These are phyloP conservation scores for Trichoderma sp. DNA, from an alignment of 2,329 filamentous ascomycete genomes.

Conservation along the genomic window DNA sequence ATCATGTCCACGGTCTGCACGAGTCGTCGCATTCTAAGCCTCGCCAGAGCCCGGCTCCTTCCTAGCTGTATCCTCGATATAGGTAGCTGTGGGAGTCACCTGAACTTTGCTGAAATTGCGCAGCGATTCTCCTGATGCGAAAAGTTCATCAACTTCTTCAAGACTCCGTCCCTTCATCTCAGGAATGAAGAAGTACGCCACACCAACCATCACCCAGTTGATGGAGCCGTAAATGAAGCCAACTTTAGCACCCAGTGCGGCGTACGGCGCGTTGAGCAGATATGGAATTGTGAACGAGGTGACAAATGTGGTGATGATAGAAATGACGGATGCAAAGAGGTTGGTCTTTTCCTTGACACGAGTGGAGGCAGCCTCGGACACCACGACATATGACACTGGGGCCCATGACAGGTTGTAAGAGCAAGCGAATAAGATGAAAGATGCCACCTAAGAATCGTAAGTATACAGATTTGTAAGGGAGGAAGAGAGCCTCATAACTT, in stretches of 20 bases:
- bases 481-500: neutral
- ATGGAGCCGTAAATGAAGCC: constrained; percentile 43
- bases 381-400: constrained; percentile 32
- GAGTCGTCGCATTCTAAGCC: neutral
- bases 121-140: constrained; percentile 25
- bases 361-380: constrained; percentile 29
- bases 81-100: neutral
- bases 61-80: neutral
- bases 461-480: neutral
- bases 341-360: constrained; percentile 37
- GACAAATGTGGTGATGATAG: constrained; percentile 34
- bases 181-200: constrained; percentile 46
- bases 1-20: neutral
- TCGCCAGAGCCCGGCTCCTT: neutral
- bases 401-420: constrained; percentile 34
- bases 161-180: constrained; percentile 43
- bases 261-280: constrained; percentile 39
- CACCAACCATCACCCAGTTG: constrained; percentile 42
- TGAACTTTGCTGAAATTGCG: constrained; percentile 23
- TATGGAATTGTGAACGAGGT: constrained; percentile 41
- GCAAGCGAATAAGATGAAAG: constrained; percentile 31
- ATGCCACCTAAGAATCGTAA: constrained; percentile 28
- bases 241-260: constrained; percentile 37
- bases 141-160: constrained; percentile 30
- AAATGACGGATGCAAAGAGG: constrained; percentile 32